These are phyloP conservation scores for Primulina huaijiensis DNA, from an alignment of 257 asterid species.

Conservation along the genomic window DNA sequence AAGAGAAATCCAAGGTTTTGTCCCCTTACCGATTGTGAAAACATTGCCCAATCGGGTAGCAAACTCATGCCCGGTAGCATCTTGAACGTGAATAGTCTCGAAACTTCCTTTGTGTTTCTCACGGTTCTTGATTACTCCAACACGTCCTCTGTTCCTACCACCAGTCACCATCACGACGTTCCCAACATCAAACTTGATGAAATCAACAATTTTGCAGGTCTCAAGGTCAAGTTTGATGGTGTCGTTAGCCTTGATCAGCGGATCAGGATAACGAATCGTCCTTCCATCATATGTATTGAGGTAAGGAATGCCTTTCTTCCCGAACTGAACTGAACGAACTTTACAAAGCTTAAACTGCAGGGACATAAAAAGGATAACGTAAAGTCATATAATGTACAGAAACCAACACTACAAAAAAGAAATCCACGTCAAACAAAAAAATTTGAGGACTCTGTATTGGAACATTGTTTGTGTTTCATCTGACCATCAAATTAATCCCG, in stretches of 20 bases:
- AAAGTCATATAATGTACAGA: background rate
- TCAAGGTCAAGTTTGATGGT: slow-evolving; percentile 23
- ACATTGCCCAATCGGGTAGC: slow-evolving; percentile 38
- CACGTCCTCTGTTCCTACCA: slow-evolving; percentile 23
- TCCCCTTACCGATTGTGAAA: slow-evolving; percentile 37
- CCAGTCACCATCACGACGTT: slow-evolving; percentile 25
- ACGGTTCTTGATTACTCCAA: slow-evolving; percentile 26
- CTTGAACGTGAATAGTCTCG: slow-evolving; percentile 21
- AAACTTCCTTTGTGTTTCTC: slow-evolving; percentile 26
- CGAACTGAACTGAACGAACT: slow-evolving; percentile 25
- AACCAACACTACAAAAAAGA: background rate
- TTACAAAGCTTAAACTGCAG: slow-evolving; percentile 24
- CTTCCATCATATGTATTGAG: slow-evolving; percentile 24
- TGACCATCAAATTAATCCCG: background rate
- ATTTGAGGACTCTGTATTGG: background rate
- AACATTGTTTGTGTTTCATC: background rate
- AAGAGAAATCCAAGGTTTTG: slow-evolving; percentile 41
- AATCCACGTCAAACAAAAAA: background rate
- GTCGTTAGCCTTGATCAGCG: slow-evolving; percentile 20
- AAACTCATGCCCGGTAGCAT: slow-evolving; percentile 22
- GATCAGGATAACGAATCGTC: slow-evolving; percentile 22
- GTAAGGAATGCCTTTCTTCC: slow-evolving; percentile 25
- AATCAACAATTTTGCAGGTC: slow-evolving; percentile 17
- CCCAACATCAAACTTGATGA: slow-evolving; percentile 23
- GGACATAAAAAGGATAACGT: background rate